Percentiles rank a stretch among this genome's conserved stretches.
phyloP scores from a whole-genome alignment of 371 early-diverging fungal genomes.

The Capniomyces stellatus region DNA sequence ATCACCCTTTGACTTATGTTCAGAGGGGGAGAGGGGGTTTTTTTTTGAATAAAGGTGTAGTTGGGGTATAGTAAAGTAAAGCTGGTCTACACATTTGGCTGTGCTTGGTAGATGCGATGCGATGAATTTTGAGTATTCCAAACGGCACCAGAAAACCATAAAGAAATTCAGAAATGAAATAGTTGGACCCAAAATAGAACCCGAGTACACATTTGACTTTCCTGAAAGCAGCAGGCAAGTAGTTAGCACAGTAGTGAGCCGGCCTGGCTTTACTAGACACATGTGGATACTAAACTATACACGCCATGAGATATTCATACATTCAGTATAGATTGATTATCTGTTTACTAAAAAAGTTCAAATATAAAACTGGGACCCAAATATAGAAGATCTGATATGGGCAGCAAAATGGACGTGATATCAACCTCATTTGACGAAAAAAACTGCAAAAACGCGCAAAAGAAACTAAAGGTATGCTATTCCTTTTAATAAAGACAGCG shows the following conservation, averaged over 20 bases:
- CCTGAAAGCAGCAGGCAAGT: not conserved
- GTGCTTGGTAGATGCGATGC: not conserved
- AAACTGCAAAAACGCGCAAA: constrained; percentile 1
- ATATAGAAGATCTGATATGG: not conserved
- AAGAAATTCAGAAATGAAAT: not conserved
- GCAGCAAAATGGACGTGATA: not conserved
- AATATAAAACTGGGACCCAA: not conserved
- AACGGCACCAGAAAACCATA: not conserved
- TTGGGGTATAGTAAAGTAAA: not conserved
- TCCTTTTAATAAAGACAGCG: not conserved
- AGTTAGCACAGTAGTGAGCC: not conserved
- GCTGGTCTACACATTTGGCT: not conserved
- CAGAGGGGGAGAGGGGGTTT: not conserved
- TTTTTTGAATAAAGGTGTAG: not conserved
- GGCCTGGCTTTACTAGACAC: not conserved
- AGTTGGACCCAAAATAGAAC: not conserved
- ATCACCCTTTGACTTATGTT: not conserved
- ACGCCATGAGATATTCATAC: not conserved
- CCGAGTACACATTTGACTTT: not conserved
- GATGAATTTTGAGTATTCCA: not conserved
- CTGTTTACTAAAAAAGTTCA: not conserved
- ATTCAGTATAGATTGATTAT: not conserved
- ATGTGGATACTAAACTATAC: not conserved
- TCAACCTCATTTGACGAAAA: not conserved
- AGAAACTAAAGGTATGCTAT: not conserved